Base-by-base conservation (phyloP, 257 asterid species). In the Scutellaria barbata region DNA sequence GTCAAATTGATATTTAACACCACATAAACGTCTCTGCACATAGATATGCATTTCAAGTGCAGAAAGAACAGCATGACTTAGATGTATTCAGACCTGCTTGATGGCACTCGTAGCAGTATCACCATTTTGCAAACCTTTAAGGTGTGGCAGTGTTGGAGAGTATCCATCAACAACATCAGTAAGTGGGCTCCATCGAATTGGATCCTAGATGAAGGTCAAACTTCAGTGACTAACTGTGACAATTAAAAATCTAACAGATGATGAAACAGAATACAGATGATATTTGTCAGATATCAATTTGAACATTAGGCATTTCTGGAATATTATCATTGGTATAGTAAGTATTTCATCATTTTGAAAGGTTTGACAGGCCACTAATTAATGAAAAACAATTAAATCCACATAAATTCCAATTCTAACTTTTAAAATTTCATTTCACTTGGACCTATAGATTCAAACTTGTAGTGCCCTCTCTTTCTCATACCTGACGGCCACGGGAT, bases 41-140 rank as follows among this genome's bases (percentile, higher is more conserved):
- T 12, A 54, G 33, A 16, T 43, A 9, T 59, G 42, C 46, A 18
- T 12, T 57, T 51, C 14, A 35, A 59, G n/a, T 62, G 51, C 71
- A n/a, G 50, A 6, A 64, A 46, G 57, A 7, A 43, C 8, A 33
- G 5, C 13, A n/a, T n/a, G 18, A 43, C 20, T 25, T 22, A 51
- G 42, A 69, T 17, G 73, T 40, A 60, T n/a, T 53, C 50, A 18
- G 52, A 88, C 99, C 97, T 95, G 99, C 78, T 95, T 95, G 72
- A 95, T 95, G 76, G 99, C 96, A 82, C 99, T 95, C 63, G 99
- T 95, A 67, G 99, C 99, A 33, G 92, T 92, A 78, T 95, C 99
- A 54, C 99, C 98, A 75, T 95, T 95, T 88, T 95, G 99, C 78
- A 95, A 98, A 82, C 99, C 99, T 84, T 92, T 95, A 63, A 95